Evolutionary conservation across 305 asterid genomes (phyloP).

Genomic region (Petunia hybrid): DNA sequence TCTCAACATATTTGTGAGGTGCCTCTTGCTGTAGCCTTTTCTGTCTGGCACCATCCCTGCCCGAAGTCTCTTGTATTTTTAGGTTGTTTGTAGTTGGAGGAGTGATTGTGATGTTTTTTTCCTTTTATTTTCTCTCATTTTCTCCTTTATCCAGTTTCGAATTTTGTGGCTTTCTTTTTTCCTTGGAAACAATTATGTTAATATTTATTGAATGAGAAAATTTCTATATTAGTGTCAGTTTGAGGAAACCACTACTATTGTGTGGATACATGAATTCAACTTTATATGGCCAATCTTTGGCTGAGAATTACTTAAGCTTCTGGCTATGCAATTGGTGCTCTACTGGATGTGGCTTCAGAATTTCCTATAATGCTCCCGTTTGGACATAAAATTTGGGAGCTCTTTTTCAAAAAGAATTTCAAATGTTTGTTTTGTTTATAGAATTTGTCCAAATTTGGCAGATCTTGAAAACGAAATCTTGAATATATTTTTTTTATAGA

Average conservation of each 20-base stretch:
- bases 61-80: conserved; percentile 40
- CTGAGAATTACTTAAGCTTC: no score
- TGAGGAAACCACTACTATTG: conserved; percentile 35
- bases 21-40: conserved; percentile 35
- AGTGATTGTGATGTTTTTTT: conserved; percentile 46
- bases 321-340: not conserved
- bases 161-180: conserved; percentile 33
- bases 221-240: conserved; percentile 41
- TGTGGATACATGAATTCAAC: conserved; percentile 33
- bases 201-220: conserved; percentile 49
- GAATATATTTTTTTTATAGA: no score
- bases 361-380: not conserved
- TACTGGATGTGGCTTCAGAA: not conserved
- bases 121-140: conserved; percentile 1
- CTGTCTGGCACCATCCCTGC: conserved; percentile 29
- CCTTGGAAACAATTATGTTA: conserved; percentile 46
- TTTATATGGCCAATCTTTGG: conserved; percentile 9
- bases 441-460: no score
- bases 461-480: no score
- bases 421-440: no score
- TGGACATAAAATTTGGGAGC: not conserved
- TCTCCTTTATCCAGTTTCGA: conserved; percentile 29
- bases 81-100: conserved; percentile 52
- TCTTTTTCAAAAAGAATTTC: not conserved
- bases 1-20: conserved; percentile 40